Conservation (phyloP, 345 rosid species). For the Fremontodendron californicum region DNA sequence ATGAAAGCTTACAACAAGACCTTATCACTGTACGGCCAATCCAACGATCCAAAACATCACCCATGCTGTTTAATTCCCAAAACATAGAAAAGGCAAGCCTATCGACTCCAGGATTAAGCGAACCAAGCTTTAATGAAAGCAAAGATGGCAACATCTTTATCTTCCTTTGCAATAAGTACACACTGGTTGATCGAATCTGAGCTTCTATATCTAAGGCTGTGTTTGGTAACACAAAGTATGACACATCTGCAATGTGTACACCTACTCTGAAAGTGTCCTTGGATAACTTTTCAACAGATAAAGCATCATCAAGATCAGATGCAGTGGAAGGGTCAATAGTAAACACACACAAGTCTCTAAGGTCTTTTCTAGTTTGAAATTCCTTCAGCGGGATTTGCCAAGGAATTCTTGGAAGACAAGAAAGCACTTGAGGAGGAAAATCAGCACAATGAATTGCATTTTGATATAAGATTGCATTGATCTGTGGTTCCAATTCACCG, state of each 20-base stretch:
- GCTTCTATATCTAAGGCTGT: conserved; percentile 76
- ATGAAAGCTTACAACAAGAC: conserved; percentile 91
- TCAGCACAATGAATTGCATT: conserved; percentile 59
- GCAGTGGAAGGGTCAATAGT: conserved; percentile 78
- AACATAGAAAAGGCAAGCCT: conserved; percentile 81
- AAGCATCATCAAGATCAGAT: conserved; percentile 88
- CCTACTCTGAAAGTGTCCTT: conserved; percentile 65
- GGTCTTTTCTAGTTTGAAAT: conserved; percentile 52
- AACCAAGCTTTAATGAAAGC: conserved; percentile 67
- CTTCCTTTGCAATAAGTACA: conserved; percentile 59
- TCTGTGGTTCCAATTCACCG: conserved; percentile 59
- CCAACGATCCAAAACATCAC: conserved; percentile 68
- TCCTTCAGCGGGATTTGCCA: conserved; percentile 80
- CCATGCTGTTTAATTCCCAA: conserved; percentile 61
- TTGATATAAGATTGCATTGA: conserved; percentile 65
- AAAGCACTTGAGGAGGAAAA: conserved; percentile 51
- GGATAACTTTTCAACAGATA: conserved; percentile 63
- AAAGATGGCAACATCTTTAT: conserved; percentile 78
- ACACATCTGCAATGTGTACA: conserved; percentile 86
- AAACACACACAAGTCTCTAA: conserved; percentile 66
- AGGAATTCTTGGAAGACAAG: conserved; percentile 60
- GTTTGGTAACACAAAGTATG: conserved; percentile 80
- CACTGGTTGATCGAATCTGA: conserved; percentile 69
- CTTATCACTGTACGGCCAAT: conserved; percentile 67
- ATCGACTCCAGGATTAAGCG: conserved; percentile 81